These are phyloP conservation scores for Lagenidium sp. DNA, from an alignment of 352 stramenopile genomes.

Conservation along the genomic window DNA sequence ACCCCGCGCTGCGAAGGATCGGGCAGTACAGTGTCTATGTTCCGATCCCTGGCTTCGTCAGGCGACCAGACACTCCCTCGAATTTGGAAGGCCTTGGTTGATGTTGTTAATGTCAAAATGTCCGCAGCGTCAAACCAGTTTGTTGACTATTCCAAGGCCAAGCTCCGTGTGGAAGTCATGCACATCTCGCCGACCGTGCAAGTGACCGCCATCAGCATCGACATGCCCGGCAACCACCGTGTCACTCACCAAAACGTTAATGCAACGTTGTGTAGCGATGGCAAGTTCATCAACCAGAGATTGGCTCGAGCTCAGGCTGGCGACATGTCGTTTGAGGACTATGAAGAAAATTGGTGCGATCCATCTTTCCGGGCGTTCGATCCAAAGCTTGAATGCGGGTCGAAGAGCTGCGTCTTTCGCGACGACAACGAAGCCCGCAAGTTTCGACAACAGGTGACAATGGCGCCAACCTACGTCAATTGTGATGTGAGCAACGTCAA, in stretches of 20 bases:
- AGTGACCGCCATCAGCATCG: slow-evolving; percentile 24
- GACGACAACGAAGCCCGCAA: slow-evolving; percentile 19
- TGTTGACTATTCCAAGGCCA: too few species aligned
- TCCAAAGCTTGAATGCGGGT: too few species aligned
- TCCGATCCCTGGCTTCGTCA: too few species aligned
- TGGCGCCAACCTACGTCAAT: slow-evolving; percentile 23
- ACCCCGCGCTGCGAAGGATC: too few species aligned
- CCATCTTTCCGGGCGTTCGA: too few species aligned
- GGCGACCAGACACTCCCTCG: too few species aligned
- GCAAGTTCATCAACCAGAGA: slow-evolving; percentile 1
- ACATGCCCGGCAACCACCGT: slow-evolving; percentile 17
- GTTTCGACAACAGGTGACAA: slow-evolving; percentile 26
- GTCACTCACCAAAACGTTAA: slow-evolving; percentile 20
- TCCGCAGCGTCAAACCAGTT: too few species aligned
- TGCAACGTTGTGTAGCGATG: slow-evolving; percentile 13
- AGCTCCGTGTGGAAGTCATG: slow-evolving; percentile 21
- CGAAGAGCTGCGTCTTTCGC: slow-evolving; percentile 24
- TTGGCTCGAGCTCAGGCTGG: neutral
- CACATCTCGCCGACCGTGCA: slow-evolving; percentile 22
- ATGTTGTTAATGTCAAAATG: too few species aligned
- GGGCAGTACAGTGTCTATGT: too few species aligned
- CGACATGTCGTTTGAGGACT: too few species aligned
- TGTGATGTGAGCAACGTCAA: slow-evolving; percentile 22
- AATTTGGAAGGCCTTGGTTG: too few species aligned
- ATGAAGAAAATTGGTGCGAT: too few species aligned